Evolutionary conservation across 768 basidiomycete species (phyloP), one percentile per base, ranked within the genome.

Genomic region (Collybiopsis confluens): DNA sequence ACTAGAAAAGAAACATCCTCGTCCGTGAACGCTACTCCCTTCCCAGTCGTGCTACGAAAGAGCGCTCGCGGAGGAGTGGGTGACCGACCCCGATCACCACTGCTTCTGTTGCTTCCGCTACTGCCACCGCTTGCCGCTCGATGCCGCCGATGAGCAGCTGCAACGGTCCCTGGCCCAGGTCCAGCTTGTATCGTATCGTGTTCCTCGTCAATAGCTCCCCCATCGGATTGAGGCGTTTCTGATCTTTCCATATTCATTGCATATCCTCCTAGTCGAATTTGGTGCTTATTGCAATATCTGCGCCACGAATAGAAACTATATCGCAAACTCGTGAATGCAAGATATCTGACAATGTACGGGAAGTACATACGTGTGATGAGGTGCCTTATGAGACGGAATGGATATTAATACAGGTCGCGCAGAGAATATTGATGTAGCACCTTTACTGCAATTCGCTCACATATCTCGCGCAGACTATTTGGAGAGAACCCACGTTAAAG

Each of bases 221-320:
- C 79, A 42, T 71, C 70, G 10, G 15, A 16, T 28, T 69, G 66
- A 3, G 75, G 75, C 16, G 76, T 71, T 15, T 67, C 71, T 9
- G 76, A 73, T 16, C 80, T 78, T 15, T 52, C 81, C 6, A 75
- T 65, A 50, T 80, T 85, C 90, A 92, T 92, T 8, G 81, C 73
- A 60, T 92, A 93, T 2, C 90, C 89, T 23, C 89, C 88, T 0
- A 93, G 75, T n/a, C 88, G 83, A 46, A 93, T 93, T 67, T 92
- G 89, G 65, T 93, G 90, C 64, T 92, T 93, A 65, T 93, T 93
- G 72, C 91, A 93, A 62, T 92, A 93, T 41, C 91, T 82, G 37
- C 91, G 80, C 91, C 91, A 93, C 1, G 90, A 92, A 65, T 91
- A 92, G 65, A 92, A 92, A 10, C 90, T 92, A 52, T 20, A 48